These are phyloP conservation scores for Monosporascus cannonballus DNA, from an alignment of 2,329 filamentous ascomycete species.

Conservation along the genomic window DNA sequence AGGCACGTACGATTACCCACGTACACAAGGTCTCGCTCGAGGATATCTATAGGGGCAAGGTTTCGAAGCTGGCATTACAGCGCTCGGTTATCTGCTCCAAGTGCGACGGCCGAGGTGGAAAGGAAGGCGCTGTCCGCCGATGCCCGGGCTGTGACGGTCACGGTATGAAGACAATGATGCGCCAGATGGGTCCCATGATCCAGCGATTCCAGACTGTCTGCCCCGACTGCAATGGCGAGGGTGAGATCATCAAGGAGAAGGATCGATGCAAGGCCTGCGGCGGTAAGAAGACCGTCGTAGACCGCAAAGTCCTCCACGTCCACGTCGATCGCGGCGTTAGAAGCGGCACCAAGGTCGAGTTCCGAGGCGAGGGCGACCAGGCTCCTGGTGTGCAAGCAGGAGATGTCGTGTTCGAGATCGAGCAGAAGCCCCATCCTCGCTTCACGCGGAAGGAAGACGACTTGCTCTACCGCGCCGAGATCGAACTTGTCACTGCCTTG, in stretches of 20 bases:
- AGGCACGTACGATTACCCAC: conserved; percentile 95
- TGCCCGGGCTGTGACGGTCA: conserved; percentile 86
- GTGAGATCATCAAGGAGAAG: conserved; percentile 93
- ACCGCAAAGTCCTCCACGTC: conserved; percentile 96
- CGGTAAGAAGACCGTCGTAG: conserved; percentile 96
- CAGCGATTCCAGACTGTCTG: conserved; percentile 99
- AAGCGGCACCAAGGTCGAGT: conserved; percentile 93
- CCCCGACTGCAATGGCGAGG: conserved; percentile 95
- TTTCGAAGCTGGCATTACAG: conserved; percentile 94
- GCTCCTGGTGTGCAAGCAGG: conserved; percentile 87
- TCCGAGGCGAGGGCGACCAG: conserved; percentile 94
- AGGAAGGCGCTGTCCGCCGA: conserved; percentile 94
- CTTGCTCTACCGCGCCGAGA: conserved; percentile 89
- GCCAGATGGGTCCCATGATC: conserved; percentile 99
- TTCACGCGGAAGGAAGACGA: conserved; percentile 97
- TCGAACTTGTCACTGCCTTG: conserved; percentile 90
- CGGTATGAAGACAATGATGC: conserved; percentile 99
- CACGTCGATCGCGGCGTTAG: conserved; percentile 94
- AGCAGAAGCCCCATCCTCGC: conserved; percentile 94
- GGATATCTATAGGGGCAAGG: conserved; percentile 96
- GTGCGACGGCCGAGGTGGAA: conserved; percentile 90
- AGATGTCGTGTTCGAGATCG: conserved; percentile 97
- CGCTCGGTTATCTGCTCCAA: conserved; percentile 95
- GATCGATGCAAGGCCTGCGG: conserved; percentile 95
- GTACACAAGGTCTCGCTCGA: conserved; percentile 97